Evolutionary conservation across 306 rosid species (phyloP), one percentile per base, ranked within the genome.

Genomic region (Castanea mollissima): DNA sequence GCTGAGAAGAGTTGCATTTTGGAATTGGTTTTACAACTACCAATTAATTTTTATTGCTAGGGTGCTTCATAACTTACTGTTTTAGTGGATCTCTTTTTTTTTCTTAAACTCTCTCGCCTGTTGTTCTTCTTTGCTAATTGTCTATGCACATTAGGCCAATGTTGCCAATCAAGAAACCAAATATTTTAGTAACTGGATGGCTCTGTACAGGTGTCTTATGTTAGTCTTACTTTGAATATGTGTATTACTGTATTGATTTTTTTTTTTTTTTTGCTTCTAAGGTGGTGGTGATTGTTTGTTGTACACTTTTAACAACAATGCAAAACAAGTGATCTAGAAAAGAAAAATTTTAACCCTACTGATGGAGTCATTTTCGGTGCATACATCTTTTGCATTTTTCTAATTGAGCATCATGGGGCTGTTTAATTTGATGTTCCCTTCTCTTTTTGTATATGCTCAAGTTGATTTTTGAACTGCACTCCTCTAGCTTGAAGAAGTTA

Each of bases 81-180:
- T 64, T 80, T 78, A 78, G 80, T 78, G 88, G 77, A 74, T 84
- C 79, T 29, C 86, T 83, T 80, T 77, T 74, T 23, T 77, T 81
- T 75, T 72, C 84, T 79, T 16, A 15, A 31, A 32, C 35, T 68
- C 20, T 14, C 72, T 19, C 3, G n/a, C 52, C 70, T 84, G 74
- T 82, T 82, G 71, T 84, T 85, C 88, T 69, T 56, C 59, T 78
- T 80, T 89, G 94, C 90, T 88, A 87, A 90, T 92, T 89, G 84
- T 89, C 83, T 80, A 81, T 86, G 94, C 82, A 84, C 86, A 86
- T 72, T 94, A 85, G 89, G 92, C 85, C 83, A 82, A 71, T 87
- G 56, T 82, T 85, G 87, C 80, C 87, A 80, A 75, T 89, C 80
- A 84, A 82, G 88, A 87, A 82, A 82, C 87, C 86, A 86, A 80